Evolutionary conservation across 1,284 basidiomycete species (phyloP), one percentile per base, ranked within the genome.

Genomic region (Trametes sp.): DNA sequence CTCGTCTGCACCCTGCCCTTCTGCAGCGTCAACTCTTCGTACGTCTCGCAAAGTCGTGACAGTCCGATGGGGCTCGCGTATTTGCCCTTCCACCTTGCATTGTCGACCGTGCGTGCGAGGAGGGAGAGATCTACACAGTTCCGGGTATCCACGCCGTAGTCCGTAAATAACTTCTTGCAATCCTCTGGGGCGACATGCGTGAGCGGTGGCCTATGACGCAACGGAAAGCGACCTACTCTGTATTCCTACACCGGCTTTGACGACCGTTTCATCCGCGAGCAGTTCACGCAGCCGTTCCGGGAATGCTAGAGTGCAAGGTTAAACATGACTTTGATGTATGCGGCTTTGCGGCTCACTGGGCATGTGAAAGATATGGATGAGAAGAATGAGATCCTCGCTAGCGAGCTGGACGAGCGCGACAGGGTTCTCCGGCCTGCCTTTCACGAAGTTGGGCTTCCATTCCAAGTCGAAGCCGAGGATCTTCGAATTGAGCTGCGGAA

Each of bases 171-270:
- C 71, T 92, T 92, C 70, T 80, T 77, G 60, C 81, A 84, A 67
- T 93, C 90, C 68, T 80, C 90, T 92, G 58, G 26, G n/a, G 31
- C 21, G 5, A 9, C n/a, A 21, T 13, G 45, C 31, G 57, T 24
- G 49, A 35, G 23, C 29, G 41, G 19, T 31, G 24, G 14, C 3
- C 13, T 29, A 38, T 54, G 23, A 14, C 31, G 36, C 35, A 59
- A 33, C 49, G 24, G 48, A 51, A 44, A 16, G 7, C 24, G 1
- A 73, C 82, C 70, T 66, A 87, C 90, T 71, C 75, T 86, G 84
- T n/a, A 93, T 92, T 21, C 80, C 85, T 57, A 91, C 88, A 29
- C 91, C 91, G 4, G 84, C 82, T 74, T 93, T 93, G 44, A 82
- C 71, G 52, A 84, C 81, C 16, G 71, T 68, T 0, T 83, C 74